Base-by-base conservation (phyloP, 768 basidiomycete genomes). In the Termitomyces sp. region DNA sequence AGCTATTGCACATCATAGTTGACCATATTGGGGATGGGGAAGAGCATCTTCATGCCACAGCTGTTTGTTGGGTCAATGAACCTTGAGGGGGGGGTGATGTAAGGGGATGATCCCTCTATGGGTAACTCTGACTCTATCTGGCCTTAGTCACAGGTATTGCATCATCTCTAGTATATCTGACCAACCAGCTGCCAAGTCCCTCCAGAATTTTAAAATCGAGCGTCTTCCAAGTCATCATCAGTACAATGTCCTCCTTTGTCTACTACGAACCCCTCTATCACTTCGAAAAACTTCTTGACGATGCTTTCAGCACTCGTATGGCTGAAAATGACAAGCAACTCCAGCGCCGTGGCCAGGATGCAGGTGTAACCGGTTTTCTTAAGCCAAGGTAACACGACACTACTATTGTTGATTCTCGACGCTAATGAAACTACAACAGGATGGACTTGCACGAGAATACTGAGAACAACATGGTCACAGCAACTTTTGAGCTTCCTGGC, bases 401-500 rank as follows among this genome's bases (percentile, higher is more conserved):
- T 34, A 38, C 10, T 38, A 11, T 38, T 12, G 11, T 38, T 38
- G 38, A 38, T 38, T 12, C 38, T 38, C 10, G 40, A 15, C 5
- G 40, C 15, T 42, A 10, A 42, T 10, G 15, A 4, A 15, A 15
- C 6, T 12, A 40, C 15, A 9, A 8, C 17, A 74, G 84, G 63
- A 79, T 85, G 74, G 77, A 86, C 61, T 57, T 86, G 4, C 73
- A 78, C 57, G 81, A 83, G 65, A 73, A 78, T 51, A 63, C 72
- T 9, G 74, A 78, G 1, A 65, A 67, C n/a, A 78, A 79, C 62
- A 62, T 65, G 25, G 77, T 84, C 46, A 82, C 78, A 1, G 83
- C 81, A 11, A 78, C 77, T 8, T 83, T 86, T 61, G 86, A 85
- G 66, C 69, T 84, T 1, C 84, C 85, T 10, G 83, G 85, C 10